Evolutionary conservation across 768 basidiomycete species (phyloP).

Genomic region (Polyporus arcularius): DNA sequence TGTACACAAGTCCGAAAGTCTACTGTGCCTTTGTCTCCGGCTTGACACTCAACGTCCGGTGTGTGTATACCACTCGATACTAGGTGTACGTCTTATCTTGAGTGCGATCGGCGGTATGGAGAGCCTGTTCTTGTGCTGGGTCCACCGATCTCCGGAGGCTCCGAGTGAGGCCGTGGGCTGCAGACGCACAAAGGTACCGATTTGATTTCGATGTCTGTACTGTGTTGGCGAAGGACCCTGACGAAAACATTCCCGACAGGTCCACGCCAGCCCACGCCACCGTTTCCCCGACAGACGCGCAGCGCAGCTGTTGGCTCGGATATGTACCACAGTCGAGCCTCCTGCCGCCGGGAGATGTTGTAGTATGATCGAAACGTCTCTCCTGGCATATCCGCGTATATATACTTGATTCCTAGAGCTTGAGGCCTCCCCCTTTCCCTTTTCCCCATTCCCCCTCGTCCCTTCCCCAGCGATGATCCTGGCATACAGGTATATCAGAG

Average conservation of each 20-base stretch:
- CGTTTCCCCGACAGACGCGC: not conserved
- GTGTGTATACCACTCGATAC: too few species aligned
- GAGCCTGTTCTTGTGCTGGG: too few species aligned
- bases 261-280: too few species aligned
- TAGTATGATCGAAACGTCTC: not conserved
- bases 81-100: too few species aligned
- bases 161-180: too few species aligned
- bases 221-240: not conserved
- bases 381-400: not conserved
- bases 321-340: not conserved
- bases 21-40: not conserved
- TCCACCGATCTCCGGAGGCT: too few species aligned
- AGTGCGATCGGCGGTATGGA: too few species aligned
- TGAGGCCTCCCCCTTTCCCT: not conserved
- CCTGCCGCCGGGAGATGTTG: not conserved
- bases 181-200: too few species aligned
- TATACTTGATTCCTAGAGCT: not conserved
- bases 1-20: not conserved
- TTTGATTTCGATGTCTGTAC: too few species aligned
- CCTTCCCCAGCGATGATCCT: conserved; percentile 1
- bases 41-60: too few species aligned
- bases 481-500: conserved; percentile 13
- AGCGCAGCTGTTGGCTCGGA: not conserved
- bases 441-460: too few species aligned
- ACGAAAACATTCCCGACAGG: too few species aligned